A percentile compares a stretch with the other conserved stretches of the same genome.
Evolutionary conservation across 257 asterid genomes (phyloP).

Genomic region (Handroanthus guayacan): DNA sequence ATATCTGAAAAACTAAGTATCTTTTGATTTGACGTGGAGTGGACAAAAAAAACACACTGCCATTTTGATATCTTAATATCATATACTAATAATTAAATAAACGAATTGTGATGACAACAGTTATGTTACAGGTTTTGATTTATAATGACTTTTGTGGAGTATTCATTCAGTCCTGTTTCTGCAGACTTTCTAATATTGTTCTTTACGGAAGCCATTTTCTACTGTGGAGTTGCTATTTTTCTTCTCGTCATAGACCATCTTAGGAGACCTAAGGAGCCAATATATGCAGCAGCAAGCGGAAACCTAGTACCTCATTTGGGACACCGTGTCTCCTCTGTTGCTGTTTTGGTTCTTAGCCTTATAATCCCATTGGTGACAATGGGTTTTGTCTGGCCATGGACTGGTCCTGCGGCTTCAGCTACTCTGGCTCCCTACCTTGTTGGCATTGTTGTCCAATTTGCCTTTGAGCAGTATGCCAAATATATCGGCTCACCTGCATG

Average conservation of each 20-base stretch:
- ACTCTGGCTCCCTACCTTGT: conserved; percentile 96
- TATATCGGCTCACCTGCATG: conserved; percentile 74
- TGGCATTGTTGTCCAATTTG: conserved; percentile 85
- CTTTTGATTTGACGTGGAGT: neutral
- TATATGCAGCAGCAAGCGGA: conserved; percentile 45
- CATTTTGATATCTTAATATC: too few species aligned
- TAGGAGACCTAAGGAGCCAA: conserved; percentile 56
- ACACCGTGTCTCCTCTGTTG: conserved; percentile 74
- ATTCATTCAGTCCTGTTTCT: conserved; percentile 31
- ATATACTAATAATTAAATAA: too few species aligned
- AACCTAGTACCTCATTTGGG: conserved; percentile 57
- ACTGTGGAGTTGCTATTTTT: conserved; percentile 85
- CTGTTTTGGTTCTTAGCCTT: conserved; percentile 80
- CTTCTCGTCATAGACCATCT: conserved; percentile 74
- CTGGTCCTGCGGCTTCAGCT: conserved; percentile 99
- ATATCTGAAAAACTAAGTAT: neutral
- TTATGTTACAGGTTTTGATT: neutral
- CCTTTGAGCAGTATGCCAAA: conserved; percentile 89
- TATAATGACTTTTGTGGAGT: conserved; percentile 14
- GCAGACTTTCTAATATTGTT: conserved; percentile 94
- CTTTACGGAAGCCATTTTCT: conserved; percentile 96
- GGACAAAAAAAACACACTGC: neutral
- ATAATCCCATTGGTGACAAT: conserved; percentile 87
- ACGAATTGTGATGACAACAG: too few species aligned
- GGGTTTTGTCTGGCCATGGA: conserved; percentile 99